Conservation (phyloP, 1,139 yeast genomes). For the Debaryomyces singareniensis region DNA sequence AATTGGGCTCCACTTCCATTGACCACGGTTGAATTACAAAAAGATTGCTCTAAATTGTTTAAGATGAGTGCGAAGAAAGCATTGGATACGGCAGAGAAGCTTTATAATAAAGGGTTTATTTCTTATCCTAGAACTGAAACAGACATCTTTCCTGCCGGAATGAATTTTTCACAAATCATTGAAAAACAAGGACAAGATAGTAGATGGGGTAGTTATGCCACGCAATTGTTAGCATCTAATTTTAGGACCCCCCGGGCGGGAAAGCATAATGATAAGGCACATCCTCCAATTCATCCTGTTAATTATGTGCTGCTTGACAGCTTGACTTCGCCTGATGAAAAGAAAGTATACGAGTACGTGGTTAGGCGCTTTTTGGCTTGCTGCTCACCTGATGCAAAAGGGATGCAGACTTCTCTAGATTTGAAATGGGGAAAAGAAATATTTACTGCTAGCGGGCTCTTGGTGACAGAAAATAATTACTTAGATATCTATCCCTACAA, state of each 20-base stretch:
- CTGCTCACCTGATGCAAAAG: slow-evolving; percentile 87
- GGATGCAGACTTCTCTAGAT: slow-evolving; percentile 56
- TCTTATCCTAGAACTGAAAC: slow-evolving; percentile 99
- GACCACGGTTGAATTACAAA: slow-evolving; percentile 93
- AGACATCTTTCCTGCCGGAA: slow-evolving; percentile 69
- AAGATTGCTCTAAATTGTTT: slow-evolving; percentile 69
- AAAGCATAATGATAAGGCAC: slow-evolving; percentile 86
- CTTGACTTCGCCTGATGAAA: slow-evolving; percentile 43
- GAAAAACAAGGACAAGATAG: slow-evolving; percentile 49
- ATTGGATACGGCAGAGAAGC: slow-evolving; percentile 75
- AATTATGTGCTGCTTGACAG: slow-evolving; percentile 32
- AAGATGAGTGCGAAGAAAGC: slow-evolving; percentile 79
- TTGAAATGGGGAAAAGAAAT: slow-evolving; percentile 74
- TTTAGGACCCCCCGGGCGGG: slow-evolving; percentile 72
- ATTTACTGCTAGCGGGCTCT: slow-evolving; percentile 65
- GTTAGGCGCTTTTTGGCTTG: slow-evolving; percentile 86
- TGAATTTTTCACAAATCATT: slow-evolving; percentile 62
- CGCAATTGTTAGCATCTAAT: slow-evolving; percentile 20
- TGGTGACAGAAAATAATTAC: slow-evolving; percentile 68
- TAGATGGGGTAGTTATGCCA: slow-evolving; percentile 46
- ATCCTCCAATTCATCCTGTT: slow-evolving; percentile 97
- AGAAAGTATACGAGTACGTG: slow-evolving; percentile 79
- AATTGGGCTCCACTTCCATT: slow-evolving; percentile 84
- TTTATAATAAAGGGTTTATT: slow-evolving; percentile 79
- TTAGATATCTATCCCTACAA: slow-evolving; percentile 75